Evolutionary conservation across 805 yeast species (phyloP), one percentile per base, ranked within the genome.

Genomic region (Ogataea methanolica): DNA sequence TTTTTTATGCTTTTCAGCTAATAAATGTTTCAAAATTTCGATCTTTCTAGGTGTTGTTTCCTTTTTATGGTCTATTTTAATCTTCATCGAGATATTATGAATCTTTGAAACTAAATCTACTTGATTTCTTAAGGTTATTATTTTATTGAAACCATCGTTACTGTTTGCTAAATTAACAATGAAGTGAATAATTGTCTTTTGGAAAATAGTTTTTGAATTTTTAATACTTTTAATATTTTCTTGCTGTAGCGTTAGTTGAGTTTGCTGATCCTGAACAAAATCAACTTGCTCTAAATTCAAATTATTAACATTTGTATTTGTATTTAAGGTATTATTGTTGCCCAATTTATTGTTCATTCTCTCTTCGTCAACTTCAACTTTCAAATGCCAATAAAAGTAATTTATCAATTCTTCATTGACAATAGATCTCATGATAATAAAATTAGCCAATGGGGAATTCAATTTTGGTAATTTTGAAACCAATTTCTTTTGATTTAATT

Each of bases 341-440:
- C 16, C 38, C 6, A 44, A 14, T 22, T 48, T 71, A 59, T 47
- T 53, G 37, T 45, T 50, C 4, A 45, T 36, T 34, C 65, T 61
- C 35, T 75, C 78, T 48, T 88, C 96, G 57, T 85, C 88, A 31
- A 85, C 78, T 59, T 92, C 97, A 2, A 95, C 96, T 53, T 83
- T 84, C 43, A 94, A 76, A 61, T 85, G 88, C 98, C 99, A 94
- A 64, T 88, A 91, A 51, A 95, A 80, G 60, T 78, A 88, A 60
- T 83, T 90, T 0, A 96, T 94, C 37, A 95, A 70, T 17, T 77
- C 71, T 19, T 78, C 76, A 60, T 85, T 86, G 17, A 76, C 69
- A 1, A 83, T 71, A 0, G 96, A 82, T 41, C 92, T 73, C 26
- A 81, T 81, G 38, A 91, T 83, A 37, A 94, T 69, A 60, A 92